Conservation (phyloP, 1,284 basidiomycete genomes). For the Rhodotorula sp. region DNA sequence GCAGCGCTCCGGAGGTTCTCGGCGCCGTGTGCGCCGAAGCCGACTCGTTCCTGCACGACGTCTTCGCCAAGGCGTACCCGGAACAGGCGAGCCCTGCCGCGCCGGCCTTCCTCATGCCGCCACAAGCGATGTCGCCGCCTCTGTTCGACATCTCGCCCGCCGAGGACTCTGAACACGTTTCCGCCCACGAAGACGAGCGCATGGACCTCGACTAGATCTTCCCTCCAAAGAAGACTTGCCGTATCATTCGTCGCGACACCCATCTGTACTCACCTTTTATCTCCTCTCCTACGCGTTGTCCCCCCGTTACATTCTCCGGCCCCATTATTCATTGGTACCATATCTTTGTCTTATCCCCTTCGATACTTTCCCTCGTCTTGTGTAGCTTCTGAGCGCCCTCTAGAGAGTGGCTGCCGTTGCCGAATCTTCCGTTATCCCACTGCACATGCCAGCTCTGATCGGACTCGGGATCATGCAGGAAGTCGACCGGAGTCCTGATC, state of each 20-base stretch:
- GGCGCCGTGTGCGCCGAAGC: constrained; percentile 40
- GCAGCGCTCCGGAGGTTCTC: constrained; percentile 23
- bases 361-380: background rate
- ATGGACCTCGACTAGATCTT: constrained; percentile 29
- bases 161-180: background rate
- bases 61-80: constrained; percentile 23
- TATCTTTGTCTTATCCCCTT: background rate
- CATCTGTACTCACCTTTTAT: background rate
- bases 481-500: too few species aligned
- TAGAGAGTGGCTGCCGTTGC: too few species aligned
- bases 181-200: constrained; percentile 2
- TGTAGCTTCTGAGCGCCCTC: background rate
- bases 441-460: too few species aligned
- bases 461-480: too few species aligned
- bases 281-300: background rate
- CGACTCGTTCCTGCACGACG: constrained; percentile 37
- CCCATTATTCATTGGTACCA: background rate
- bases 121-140: constrained; percentile 5
- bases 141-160: background rate
- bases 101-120: constrained; percentile 15
- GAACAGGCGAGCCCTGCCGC: constrained; percentile 22
- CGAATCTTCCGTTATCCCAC: too few species aligned
- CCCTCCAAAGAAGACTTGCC: background rate
- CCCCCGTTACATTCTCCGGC: background rate
- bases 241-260: background rate